Conservation (phyloP, 2,329 filamentous ascomycete genomes). For the Monosporascus cannonballus region DNA sequence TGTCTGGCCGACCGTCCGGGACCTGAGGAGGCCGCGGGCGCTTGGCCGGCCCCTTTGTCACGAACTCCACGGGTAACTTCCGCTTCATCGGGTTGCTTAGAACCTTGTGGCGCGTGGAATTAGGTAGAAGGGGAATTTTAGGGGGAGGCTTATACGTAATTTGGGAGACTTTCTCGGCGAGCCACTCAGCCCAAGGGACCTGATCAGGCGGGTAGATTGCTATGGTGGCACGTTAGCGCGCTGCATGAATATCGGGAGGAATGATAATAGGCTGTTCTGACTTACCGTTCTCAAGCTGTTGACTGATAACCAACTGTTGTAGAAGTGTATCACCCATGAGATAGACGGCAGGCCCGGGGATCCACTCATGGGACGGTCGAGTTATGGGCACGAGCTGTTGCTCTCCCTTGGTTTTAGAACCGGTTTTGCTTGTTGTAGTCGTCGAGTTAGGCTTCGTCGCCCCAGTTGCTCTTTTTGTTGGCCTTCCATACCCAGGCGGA, state of each 20-base stretch:
- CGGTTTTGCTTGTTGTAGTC: no score
- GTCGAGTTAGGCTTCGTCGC: neutral
- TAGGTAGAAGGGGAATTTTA: constrained; percentile 18
- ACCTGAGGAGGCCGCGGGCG: neutral
- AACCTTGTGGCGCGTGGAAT: constrained; percentile 9
- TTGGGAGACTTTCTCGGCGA: constrained; percentile 6
- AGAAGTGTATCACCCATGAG: constrained; percentile 32
- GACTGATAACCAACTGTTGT: constrained; percentile 24
- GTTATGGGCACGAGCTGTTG: constrained; percentile 10
- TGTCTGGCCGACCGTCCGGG: neutral
- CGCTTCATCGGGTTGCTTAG: constrained; percentile 24
- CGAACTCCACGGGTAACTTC: constrained; percentile 21
- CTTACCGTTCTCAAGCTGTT: constrained; percentile 21
- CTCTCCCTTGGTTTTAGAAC: neutral
- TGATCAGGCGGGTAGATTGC: constrained; percentile 12
- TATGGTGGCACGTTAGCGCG: constrained; percentile 11
- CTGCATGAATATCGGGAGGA: neutral
- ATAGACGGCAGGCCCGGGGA: constrained; percentile 27
- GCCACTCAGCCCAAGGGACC: constrained; percentile 1
- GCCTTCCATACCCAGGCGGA: no score
- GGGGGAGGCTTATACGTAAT: constrained; percentile 1
- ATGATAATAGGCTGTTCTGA: neutral
- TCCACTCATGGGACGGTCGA: constrained; percentile 14
- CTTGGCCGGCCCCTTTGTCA: neutral
- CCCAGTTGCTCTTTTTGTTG: no score